Base-by-base conservation (phyloP, 441 rosid species). In the Adansonia gregorii region DNA sequence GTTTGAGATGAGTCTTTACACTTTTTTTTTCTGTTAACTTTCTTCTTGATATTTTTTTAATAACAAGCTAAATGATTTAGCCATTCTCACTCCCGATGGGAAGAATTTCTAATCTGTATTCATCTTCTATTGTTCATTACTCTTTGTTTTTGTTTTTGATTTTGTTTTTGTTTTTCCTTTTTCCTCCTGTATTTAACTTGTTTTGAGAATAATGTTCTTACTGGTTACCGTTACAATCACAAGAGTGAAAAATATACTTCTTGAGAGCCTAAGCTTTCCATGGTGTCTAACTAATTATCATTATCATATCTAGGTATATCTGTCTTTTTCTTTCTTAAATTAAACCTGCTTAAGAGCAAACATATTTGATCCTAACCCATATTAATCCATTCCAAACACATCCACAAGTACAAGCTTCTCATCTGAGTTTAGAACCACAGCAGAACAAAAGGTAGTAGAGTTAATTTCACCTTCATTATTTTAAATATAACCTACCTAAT, bases 201-300 rank as follows among this genome's bases (percentile, higher is more conserved):
- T 31, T 74, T 78, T 9, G 6, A 27, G 56, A 68, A 82, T 85
- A 67, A 81, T 81, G 78, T 72, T 77, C 41, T 58, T 67, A 68
- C 43, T 39, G 3, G 6, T 39, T 39, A 39, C 43, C 43, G 43
- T 39, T 5, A 39, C 43, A 31, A 31, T 39, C 43, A 77, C 48
- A 79, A 43, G 85, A 81, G 79, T 83, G 80, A 78, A 52, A 78
- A 63, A 76, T 45, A 76, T 4, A 39, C 43, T 39, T 39, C n/a
- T 31, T 31, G 35, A 31, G 35, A 31, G 3, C 35, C 35, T 31
- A 31, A 31, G 35, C 35, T 31, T 39, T 71, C 11, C 9, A 15
- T 60, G 9, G 58, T 68, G 51, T 56, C 31, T 65, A 74, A 78
- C 52, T 35, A 78, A 66, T 52, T 45, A 74, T 79, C 63, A 79